These are phyloP conservation scores for Penicillium turbatum DNA, from an alignment of 495 filamentous ascomycete genomes.

Conservation along the genomic window DNA sequence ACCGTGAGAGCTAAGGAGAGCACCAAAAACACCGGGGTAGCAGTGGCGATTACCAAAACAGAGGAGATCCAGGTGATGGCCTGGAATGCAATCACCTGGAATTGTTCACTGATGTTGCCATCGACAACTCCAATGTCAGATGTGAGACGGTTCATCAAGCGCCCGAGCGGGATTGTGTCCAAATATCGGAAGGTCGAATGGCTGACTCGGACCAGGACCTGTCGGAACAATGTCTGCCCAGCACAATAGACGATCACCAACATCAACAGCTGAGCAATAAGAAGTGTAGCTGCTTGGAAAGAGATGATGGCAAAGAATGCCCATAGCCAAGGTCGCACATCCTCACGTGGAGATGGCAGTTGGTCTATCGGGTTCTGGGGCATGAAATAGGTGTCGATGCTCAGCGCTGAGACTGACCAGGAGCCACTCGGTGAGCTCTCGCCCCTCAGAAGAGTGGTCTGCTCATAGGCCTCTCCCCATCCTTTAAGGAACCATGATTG, in stretches of 20 bases:
- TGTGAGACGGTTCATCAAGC: constrained; percentile 82
- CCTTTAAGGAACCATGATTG: constrained; percentile 79
- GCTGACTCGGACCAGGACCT: constrained; percentile 63
- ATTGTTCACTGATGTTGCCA: constrained; percentile 66
- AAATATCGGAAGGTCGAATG: constrained; percentile 82
- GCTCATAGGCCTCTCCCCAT: constrained; percentile 74
- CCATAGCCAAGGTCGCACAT: constrained; percentile 70
- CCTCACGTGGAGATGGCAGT: constrained; percentile 59
- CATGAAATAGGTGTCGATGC: constrained; percentile 20
- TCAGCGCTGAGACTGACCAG: constrained; percentile 5
- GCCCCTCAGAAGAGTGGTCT: constrained; percentile 16
- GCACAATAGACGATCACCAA: constrained; percentile 69
- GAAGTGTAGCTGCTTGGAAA: constrained; percentile 50
- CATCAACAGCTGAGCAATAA: constrained; percentile 56
- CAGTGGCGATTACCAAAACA: constrained; percentile 66
- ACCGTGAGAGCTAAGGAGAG: constrained; percentile 61
- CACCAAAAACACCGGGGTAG: constrained; percentile 68
- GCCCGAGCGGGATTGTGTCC: constrained; percentile 73
- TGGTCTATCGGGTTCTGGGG: constrained; percentile 44
- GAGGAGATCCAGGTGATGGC: constrained; percentile 66
- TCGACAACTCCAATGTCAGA: constrained; percentile 82
- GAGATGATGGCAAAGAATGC: constrained; percentile 59
- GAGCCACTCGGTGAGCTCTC: not conserved
- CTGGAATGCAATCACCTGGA: constrained; percentile 60
- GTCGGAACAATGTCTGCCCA: constrained; percentile 64